Evolutionary conservation across 768 basidiomycete genomes (phyloP), one percentile per base, ranked within the genome.

Genomic region (Fibroporia radiculosa): DNA sequence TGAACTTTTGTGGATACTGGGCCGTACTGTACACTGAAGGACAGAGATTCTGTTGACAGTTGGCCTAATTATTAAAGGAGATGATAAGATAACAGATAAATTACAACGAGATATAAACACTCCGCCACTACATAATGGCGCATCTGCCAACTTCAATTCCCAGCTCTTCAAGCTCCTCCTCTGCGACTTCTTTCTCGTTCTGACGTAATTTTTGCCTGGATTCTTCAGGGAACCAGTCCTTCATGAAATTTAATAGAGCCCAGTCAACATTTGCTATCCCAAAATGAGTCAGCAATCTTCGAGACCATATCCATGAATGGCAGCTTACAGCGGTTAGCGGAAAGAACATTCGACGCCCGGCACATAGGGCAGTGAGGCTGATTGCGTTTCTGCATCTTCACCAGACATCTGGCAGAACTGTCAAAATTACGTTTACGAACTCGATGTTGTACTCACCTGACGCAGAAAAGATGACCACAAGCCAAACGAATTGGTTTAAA

Each of bases 141-240:
- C 54, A 55, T 2, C 44, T 47, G 20, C 40, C 40, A 5, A 42
- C 52, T 4, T 78, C 66, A 23, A 89, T 51, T 6, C 86, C 84
- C 25, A 88, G 55, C 54, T 81, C 82, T 47, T 71, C 64, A 16
- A 84, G 58, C 54, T 87, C 73, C 63, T 95, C 91, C 35, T 71
- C 62, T 0, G 75, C 71, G 0, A 82, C 78, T 60, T 96, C 93
- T 38, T 64, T 68, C 60, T 87, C 81, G 60, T 93, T 92, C 50
- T 77, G 72, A 53, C 72, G 77, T 36, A 78, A 65, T 60, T 96
- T 96, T 54, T 72, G 72, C 47, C 70, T 77, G 13, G 89, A 72
- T 59, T 96, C 93, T 12, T 76, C 58, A 0, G 93, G 91, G 62
- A 97, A 97, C 90, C 91, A 96, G 54, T 86, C 81, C 47, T 83